Evolutionary conservation across 164 flowering plant species (phyloP).

Genomic region (Tetracentron sinense): DNA sequence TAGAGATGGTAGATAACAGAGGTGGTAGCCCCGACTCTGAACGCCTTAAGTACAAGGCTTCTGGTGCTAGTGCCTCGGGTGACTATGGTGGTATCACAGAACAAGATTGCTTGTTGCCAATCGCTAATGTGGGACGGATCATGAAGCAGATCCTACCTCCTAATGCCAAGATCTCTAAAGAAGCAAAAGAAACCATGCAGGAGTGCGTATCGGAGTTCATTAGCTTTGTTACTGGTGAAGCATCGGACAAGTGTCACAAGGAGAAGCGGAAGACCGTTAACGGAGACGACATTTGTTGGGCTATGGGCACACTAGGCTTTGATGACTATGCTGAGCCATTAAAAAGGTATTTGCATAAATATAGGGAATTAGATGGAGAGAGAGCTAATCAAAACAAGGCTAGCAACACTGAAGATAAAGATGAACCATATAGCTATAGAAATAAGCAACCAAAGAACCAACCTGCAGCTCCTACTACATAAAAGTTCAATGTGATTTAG

Average conservation of each 20-base stretch:
- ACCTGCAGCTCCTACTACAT: constrained; percentile 8
- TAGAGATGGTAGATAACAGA: constrained; percentile 33
- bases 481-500: constrained; percentile 23
- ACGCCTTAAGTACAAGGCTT: constrained; percentile 14
- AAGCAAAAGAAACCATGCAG: constrained; percentile 81
- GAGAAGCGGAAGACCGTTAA: constrained; percentile 82
- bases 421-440: constrained; percentile 10
- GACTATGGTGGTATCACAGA: constrained; percentile 43
- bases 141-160: constrained; percentile 76
- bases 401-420: constrained; percentile 13
- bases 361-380: constrained; percentile 60
- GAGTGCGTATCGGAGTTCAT: constrained; percentile 84
- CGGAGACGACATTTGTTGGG: constrained; percentile 76
- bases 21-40: constrained; percentile 21
- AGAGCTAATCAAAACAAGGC: constrained; percentile 39
- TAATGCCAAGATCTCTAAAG: constrained; percentile 73
- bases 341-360: constrained; percentile 53
- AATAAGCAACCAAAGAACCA: constrained; percentile 12
- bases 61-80: constrained; percentile 14
- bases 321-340: constrained; percentile 65
- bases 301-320: constrained; percentile 54
- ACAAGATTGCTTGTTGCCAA: constrained; percentile 67
- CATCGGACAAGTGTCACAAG: constrained; percentile 65
- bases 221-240: constrained; percentile 81
- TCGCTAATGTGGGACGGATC: constrained; percentile 74